Base-by-base conservation (phyloP, 192 early-diverging fungal genomes). In the Powellomyces hirtus region DNA sequence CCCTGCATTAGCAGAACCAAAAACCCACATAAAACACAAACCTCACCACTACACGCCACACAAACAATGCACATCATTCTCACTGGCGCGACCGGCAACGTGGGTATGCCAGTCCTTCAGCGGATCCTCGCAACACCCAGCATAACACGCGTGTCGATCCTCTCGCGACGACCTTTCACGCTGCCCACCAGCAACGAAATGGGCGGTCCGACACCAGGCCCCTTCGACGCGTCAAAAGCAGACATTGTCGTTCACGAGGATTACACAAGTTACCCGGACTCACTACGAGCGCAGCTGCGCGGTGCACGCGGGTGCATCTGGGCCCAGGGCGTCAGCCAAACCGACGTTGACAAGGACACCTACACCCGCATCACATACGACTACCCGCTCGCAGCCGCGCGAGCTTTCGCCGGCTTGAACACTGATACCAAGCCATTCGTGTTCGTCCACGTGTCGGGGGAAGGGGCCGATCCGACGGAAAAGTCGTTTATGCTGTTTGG, bases 31-130 rank as follows among this genome's bases (percentile, higher is more conserved):
- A n/a, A n/a, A n/a, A n/a, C n/a, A n/a, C n/a, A n/a, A n/a, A n/a
- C n/a, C n/a, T n/a, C n/a, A n/a, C n/a, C n/a, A n/a, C n/a, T n/a
- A n/a, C n/a, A n/a, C n/a, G n/a, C n/a, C n/a, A n/a, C n/a, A n/a
- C n/a, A n/a, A n/a, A 42, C 40, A 42, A 59, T 59, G 57, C 27
- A 59, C 13, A 6, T 59, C 29, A 59, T 59, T 24, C 57, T 59
- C 57, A 59, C 57, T 10, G 57, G 57, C 27, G 57, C 57, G 8
- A 59, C 27, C 13, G 57, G 57, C 27, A 59, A 16, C 30, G 35
- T 36, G 29, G 57, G 57, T 59, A 8, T 8, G 6, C 27, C 57
- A 24, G 33, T 59, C 57, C 57, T 59, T 10, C 57, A 24, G 7
- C 57, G 35, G 4, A 33, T 22, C 33, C 57, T 59, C 35, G 27